These are phyloP conservation scores for Pestalotiopsis sp. DNA, from an alignment of 2,329 filamentous ascomycete genomes.

Conservation along the genomic window DNA sequence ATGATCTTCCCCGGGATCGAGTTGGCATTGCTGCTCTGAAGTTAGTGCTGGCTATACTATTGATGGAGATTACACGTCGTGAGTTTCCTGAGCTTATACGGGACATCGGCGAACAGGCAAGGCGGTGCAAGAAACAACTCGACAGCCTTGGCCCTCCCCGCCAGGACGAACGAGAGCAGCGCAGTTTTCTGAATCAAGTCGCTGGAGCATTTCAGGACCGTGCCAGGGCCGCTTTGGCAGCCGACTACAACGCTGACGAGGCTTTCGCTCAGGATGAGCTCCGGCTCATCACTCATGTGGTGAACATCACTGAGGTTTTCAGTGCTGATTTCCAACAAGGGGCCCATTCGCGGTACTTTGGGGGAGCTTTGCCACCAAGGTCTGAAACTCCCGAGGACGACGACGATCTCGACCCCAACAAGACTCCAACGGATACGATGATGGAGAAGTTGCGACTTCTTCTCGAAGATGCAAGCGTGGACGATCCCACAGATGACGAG, in stretches of 20 bases:
- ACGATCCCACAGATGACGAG: not conserved
- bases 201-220: conserved; percentile 22
- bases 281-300: conserved; percentile 24
- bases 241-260: conserved; percentile 3
- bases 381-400: not conserved
- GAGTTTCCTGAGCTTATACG: conserved; percentile 29
- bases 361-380: not conserved
- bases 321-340: not conserved
- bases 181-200: conserved; percentile 18
- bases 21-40: not conserved
- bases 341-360: conserved; percentile 22
- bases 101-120: conserved; percentile 21
- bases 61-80: conserved; percentile 27
- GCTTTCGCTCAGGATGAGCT: conserved; percentile 12
- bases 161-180: conserved; percentile 20
- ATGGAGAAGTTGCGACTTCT: not conserved
- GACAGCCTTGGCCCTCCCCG: conserved; percentile 18
- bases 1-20: not conserved
- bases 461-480: not conserved
- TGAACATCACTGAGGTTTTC: conserved; percentile 23
- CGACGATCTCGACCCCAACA: not conserved
- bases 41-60: not conserved
- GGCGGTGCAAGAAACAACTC: conserved; percentile 14
- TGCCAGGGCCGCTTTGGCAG: conserved; percentile 1
- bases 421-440: not conserved